These are phyloP conservation scores for Rhizopogon sp. DNA, from an alignment of 768 basidiomycete genomes.

Conservation along the genomic window DNA sequence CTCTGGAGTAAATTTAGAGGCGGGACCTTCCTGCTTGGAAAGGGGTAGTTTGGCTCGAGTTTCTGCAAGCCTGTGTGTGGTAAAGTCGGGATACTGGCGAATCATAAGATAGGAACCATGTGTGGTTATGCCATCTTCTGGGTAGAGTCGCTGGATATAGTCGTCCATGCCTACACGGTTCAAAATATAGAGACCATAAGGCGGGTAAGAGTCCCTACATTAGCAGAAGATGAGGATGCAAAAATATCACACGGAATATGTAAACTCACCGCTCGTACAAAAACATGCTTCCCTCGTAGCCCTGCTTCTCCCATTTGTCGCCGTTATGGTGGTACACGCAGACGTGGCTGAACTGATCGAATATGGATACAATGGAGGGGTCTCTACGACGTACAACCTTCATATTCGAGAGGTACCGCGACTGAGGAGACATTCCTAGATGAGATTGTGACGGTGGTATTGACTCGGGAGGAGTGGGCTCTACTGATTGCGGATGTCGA, in stretches of 20 bases:
- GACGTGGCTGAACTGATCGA: slow-evolving; percentile 86
- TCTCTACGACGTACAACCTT: slow-evolving; percentile 76
- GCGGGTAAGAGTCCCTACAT: slow-evolving; percentile 66
- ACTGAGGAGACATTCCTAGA: slow-evolving; percentile 56
- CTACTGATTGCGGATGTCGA: slow-evolving; percentile 3
- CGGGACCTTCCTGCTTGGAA: slow-evolving; percentile 22
- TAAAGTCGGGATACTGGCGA: slow-evolving; percentile 68
- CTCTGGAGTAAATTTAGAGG: slow-evolving; percentile 45
- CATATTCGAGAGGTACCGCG: slow-evolving; percentile 72
- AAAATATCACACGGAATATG: not conserved
- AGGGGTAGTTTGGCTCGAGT: slow-evolving; percentile 22
- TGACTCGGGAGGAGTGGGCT: slow-evolving; percentile 5
- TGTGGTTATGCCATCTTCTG: slow-evolving; percentile 66
- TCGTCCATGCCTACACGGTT: slow-evolving; percentile 80
- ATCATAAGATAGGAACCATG: slow-evolving; percentile 68
- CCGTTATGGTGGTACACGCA: slow-evolving; percentile 76
- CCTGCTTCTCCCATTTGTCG: slow-evolving; percentile 76
- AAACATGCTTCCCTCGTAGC: slow-evolving; percentile 87
- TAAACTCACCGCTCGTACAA: slow-evolving; percentile 71
- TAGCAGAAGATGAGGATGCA: slow-evolving; percentile 1
- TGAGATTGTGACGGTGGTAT: slow-evolving; percentile 6
- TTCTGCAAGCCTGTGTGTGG: slow-evolving; percentile 39
- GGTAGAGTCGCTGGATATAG: slow-evolving; percentile 67
- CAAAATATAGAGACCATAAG: slow-evolving; percentile 81
- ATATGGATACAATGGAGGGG: slow-evolving; percentile 71